Conservation (phyloP, 2,329 filamentous ascomycete genomes). For the Sphaerostilbella broomeana region DNA sequence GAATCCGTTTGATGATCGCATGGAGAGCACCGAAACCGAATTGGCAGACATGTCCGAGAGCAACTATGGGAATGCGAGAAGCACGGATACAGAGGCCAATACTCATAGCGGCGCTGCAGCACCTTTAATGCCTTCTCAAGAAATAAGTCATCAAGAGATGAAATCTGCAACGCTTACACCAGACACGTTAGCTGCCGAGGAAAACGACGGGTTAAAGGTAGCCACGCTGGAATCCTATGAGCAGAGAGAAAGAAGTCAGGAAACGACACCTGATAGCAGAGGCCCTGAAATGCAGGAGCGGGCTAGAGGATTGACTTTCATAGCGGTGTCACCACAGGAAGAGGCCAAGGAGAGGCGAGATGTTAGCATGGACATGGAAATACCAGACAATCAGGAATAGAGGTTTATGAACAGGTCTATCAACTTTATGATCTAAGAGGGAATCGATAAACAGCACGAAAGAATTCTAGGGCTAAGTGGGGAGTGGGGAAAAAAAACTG, state of each 20-base stretch:
- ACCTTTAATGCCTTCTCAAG: constrained; percentile 12
- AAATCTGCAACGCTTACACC: constrained; percentile 23
- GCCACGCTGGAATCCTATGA: constrained; percentile 3
- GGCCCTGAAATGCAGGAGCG: constrained; percentile 42
- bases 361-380: constrained; percentile 33
- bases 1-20: constrained; percentile 25
- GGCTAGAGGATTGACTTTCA: constrained; percentile 22
- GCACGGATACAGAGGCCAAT: constrained; percentile 12
- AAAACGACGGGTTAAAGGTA: constrained; percentile 10
- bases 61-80: constrained; percentile 14
- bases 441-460: background rate
- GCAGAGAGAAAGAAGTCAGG: too few species aligned
- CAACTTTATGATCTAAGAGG: background rate
- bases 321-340: constrained; percentile 18
- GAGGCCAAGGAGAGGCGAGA: constrained; percentile 18
- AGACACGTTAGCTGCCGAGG: constrained; percentile 20
- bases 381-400: constrained; percentile 18
- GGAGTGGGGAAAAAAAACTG: too few species aligned
- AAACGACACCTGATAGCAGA: too few species aligned
- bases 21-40: constrained; percentile 21
- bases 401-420: background rate
- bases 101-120: constrained; percentile 14
- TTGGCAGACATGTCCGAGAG: constrained; percentile 20
- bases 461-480: too few species aligned
- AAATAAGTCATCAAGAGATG: constrained; percentile 17